Conservation (phyloP, 2,329 filamentous ascomycete species). For the Aspergillus sp. region DNA sequence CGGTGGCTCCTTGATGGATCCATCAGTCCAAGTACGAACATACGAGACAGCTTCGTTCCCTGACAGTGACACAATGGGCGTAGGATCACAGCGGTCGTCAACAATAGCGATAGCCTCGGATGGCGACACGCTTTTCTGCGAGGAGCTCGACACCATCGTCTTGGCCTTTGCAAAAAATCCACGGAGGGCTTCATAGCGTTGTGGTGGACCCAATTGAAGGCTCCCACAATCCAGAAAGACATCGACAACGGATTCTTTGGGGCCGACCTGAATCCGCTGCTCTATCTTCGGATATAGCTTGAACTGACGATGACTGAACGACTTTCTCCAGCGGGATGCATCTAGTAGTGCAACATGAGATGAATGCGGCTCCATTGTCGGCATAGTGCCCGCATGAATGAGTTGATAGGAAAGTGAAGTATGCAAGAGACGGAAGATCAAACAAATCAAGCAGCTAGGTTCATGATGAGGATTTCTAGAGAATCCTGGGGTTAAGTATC, state of each 20-base stretch:
- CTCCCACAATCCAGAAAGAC: background rate
- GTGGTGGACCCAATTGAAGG: background rate
- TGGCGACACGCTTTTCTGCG: background rate
- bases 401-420: background rate
- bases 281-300: background rate
- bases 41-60: background rate
- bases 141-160: background rate
- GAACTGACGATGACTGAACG: background rate
- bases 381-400: background rate
- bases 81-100: conserved; percentile 7
- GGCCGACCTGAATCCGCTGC: background rate
- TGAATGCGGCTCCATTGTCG: background rate
- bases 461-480: too few species aligned
- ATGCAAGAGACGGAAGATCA: too few species aligned
- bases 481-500: too few species aligned
- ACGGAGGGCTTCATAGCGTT: background rate
- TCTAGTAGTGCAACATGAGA: background rate
- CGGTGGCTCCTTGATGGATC: background rate
- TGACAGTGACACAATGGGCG: background rate
- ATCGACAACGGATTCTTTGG: background rate
- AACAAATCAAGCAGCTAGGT: too few species aligned
- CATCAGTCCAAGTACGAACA: background rate
- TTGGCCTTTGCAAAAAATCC: background rate
- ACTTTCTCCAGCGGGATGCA: background rate
- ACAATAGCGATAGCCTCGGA: background rate